Conservation (phyloP, 768 basidiomycete species). For the Lepiota subincarnata region DNA sequence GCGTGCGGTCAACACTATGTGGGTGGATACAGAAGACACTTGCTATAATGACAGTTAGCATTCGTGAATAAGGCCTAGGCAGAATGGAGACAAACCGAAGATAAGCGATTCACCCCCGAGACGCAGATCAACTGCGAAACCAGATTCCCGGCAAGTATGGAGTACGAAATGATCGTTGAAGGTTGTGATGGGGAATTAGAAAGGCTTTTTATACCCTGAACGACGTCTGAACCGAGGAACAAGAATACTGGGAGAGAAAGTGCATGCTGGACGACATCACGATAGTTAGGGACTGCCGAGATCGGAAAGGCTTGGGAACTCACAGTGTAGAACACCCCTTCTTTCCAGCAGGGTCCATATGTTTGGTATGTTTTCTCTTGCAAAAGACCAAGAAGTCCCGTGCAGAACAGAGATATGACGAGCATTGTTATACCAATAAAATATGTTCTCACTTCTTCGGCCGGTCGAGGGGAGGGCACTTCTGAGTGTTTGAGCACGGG, state of each 20-base stretch:
- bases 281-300: not conserved
- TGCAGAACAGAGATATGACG: conserved; percentile 58
- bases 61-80: not conserved
- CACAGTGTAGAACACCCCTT: conserved; percentile 83
- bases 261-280: conserved; percentile 51
- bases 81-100: conserved; percentile 48
- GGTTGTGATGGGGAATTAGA: conserved; percentile 29
- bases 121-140: conserved; percentile 78
- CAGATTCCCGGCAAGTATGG: conserved; percentile 60
- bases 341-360: conserved; percentile 80
- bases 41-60: conserved; percentile 34
- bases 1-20: conserved; percentile 72
- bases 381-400: conserved; percentile 63
- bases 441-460: conserved; percentile 45
- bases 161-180: conserved; percentile 40
- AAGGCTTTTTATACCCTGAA: conserved; percentile 50
- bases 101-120: conserved; percentile 74
- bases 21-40: conserved; percentile 78
- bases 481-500: conserved; percentile 20
- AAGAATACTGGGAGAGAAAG: conserved; percentile 76
- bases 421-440: conserved; percentile 68
- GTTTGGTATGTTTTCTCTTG: conserved; percentile 73
- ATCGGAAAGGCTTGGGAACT: not conserved
- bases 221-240: conserved; percentile 54
- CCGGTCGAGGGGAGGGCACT: conserved; percentile 13